Evolutionary conservation across 129 eudicot species (phyloP), one percentile per base, ranked within the genome.

Genomic region (Glebionis coronaria): DNA sequence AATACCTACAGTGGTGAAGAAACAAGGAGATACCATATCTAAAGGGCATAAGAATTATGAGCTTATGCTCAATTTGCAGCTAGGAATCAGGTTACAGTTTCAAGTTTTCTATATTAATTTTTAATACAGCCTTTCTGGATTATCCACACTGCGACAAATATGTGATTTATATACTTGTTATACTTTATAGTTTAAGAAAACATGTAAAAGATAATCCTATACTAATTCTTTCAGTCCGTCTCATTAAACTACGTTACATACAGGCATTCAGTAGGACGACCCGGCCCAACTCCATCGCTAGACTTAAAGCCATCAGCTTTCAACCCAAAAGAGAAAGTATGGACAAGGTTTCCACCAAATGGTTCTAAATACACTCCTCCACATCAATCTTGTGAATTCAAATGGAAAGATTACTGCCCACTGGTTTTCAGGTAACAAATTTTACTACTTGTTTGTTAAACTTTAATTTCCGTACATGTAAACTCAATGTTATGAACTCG

Each of bases 231-330:
- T 69, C 25, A 19, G 1, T 56, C 15, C 16, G 14, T 4, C n/a
- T 25, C n/a, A 72, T 63, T 52, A 62, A 53, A 20, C n/a, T 9
- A 2, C 23, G 68, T 49, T 67, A 47, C 19, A 15, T 57, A 18
- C 75, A 90, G 97, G 90, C 97, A 90, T 86, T 85, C 97, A 12
- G 97, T 86, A 8, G 97, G 97, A 65, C 82, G 88, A 80, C 88
- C 88, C 3, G 95, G 86, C 25, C 97, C 97, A 16, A 66, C 73
- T 27, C 89, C 95, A 61, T 86, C 97, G 0, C 81, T 90, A 38
- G 91, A 90, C 69, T 73, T 90, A 60, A 90, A 84, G 76, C 58
- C 97, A 3, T 84, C 97, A 6, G 95, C 97, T 45, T 90, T 90
- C 67, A 86, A 86, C 47, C 97, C 97, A 4, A 86, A 82, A 56